Evolutionary conservation across 805 yeast species (phyloP).

Genomic region (Barnettozyma sp.): DNA sequence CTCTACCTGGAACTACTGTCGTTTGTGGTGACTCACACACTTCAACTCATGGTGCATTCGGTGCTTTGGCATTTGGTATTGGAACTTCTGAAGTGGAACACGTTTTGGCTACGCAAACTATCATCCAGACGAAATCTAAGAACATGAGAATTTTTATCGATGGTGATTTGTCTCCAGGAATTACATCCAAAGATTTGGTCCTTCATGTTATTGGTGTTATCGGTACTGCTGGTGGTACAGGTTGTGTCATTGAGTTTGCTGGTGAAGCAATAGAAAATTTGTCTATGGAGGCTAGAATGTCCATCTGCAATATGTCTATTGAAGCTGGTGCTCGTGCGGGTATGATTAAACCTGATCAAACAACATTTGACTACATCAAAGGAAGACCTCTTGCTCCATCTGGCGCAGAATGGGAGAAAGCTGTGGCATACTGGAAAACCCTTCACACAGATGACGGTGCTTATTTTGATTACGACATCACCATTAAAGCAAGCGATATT

Average conservation of each 20-base stretch:
- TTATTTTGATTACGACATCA: constrained; percentile 74
- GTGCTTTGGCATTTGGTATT: constrained; percentile 95
- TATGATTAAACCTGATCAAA: constrained; percentile 94
- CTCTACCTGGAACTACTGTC: constrained; percentile 96
- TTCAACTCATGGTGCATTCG: constrained; percentile 98
- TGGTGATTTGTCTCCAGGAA: constrained; percentile 81
- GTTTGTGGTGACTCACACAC: constrained; percentile 99
- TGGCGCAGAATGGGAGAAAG: constrained; percentile 94
- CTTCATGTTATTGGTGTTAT: constrained; percentile 92
- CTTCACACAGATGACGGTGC: constrained; percentile 88
- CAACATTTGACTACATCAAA: constrained; percentile 79
- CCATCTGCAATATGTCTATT: constrained; percentile 98
- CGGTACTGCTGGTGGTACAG: constrained; percentile 99
- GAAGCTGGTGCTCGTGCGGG: constrained; percentile 99
- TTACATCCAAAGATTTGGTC: constrained; percentile 93
- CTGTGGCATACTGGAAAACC: constrained; percentile 84
- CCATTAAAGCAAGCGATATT: constrained; percentile 75
- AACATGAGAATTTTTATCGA: constrained; percentile 87
- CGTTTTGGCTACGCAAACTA: constrained; percentile 94
- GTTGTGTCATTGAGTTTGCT: constrained; percentile 92
- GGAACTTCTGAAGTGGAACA: constrained; percentile 99
- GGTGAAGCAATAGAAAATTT: constrained; percentile 88
- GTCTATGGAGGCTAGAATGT: constrained; percentile 98
- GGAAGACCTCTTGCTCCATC: constrained; percentile 93
- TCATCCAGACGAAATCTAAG: constrained; percentile 90